Conservation (phyloP, 805 yeast genomes). For the Suhomyces emberorum region DNA sequence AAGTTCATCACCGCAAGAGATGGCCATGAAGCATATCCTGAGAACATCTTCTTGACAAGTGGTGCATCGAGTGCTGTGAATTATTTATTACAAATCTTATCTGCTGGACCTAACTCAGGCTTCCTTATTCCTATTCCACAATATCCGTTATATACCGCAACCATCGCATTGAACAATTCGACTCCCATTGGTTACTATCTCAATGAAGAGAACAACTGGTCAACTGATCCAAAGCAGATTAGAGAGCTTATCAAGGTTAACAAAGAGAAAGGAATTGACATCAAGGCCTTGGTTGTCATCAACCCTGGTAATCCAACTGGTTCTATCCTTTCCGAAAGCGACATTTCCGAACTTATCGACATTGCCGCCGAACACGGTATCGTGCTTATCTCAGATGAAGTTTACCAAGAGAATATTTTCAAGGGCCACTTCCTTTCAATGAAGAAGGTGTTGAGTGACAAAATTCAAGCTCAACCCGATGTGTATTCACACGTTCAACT, state of each 20-base stretch:
- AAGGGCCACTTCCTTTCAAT: conserved; percentile 78
- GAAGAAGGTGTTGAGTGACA: conserved; percentile 69
- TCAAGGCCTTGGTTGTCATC: conserved; percentile 84
- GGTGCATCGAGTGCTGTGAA: conserved; percentile 97
- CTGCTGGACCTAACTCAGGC: conserved; percentile 67
- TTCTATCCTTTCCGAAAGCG: conserved; percentile 61
- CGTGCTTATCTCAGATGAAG: conserved; percentile 94
- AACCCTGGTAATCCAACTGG: conserved; percentile 99
- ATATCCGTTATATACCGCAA: conserved; percentile 96
- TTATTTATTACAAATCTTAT: conserved; percentile 66
- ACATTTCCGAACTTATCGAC: conserved; percentile 67
- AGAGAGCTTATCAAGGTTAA: conserved; percentile 51
- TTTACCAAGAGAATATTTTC: conserved; percentile 91
- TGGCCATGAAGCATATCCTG: conserved; percentile 58
- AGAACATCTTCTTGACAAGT: conserved; percentile 77
- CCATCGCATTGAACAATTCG: conserved; percentile 79
- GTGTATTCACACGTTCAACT: conserved; percentile 71
- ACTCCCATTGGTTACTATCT: conserved; percentile 83
- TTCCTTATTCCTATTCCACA: conserved; percentile 95
- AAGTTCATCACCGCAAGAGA: conserved; percentile 77
- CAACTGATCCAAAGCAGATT: conserved; percentile 68
- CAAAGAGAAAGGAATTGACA: conserved; percentile 48
- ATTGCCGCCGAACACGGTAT: conserved; percentile 84
- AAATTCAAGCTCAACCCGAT: conserved; percentile 54
- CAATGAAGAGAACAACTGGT: conserved; percentile 81